Conservation (phyloP, 2,329 filamentous ascomycete genomes). For the Proliferodiscus dingleyae region DNA sequence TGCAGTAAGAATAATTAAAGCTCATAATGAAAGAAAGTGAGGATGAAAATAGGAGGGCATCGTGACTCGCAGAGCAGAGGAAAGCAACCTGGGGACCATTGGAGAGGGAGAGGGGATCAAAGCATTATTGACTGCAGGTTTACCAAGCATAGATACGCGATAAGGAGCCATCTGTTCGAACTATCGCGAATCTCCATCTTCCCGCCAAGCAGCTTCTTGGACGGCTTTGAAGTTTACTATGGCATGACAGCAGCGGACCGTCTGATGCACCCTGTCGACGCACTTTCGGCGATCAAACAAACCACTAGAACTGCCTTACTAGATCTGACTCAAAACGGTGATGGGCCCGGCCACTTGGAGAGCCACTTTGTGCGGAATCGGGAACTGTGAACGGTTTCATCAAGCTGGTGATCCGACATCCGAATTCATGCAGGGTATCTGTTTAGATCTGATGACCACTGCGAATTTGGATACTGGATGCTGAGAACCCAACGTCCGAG, state of each 20-base stretch:
- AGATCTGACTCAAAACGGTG: conserved; percentile 2
- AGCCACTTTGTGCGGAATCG: conserved; percentile 13
- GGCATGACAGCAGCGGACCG: conserved; percentile 15
- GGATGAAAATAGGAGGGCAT: conserved; percentile 10
- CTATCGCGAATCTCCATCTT: conserved; percentile 2
- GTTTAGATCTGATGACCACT: conserved; percentile 1
- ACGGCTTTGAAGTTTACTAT: conserved; percentile 16
- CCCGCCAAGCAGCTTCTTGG: conserved; percentile 1
- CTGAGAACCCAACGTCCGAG: conserved; percentile 8
- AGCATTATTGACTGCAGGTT: conserved; percentile 1
- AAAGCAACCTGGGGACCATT: conserved; percentile 3
- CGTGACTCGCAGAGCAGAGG: conserved; percentile 21
- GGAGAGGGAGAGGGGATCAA: conserved; percentile 7
- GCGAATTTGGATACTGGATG: conserved; percentile 6
- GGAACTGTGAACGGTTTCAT: conserved; percentile 10
- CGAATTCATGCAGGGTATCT: conserved; percentile 17
- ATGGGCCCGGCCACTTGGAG: conserved; percentile 4
- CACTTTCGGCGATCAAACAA: conserved; percentile 21
- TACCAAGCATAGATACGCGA: conserved; percentile 1
- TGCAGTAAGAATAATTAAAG: conserved; percentile 10
- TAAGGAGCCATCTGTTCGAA: background rate
- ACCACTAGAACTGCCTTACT: conserved; percentile 4
- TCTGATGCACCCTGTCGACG: conserved; percentile 14
- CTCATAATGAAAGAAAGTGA: conserved; percentile 2
- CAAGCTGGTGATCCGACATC: conserved; percentile 3